Evolutionary conservation across 352 stramenopile species (phyloP), one percentile per base, ranked within the genome.

Genomic region (Globisporangium abappressorium): DNA sequence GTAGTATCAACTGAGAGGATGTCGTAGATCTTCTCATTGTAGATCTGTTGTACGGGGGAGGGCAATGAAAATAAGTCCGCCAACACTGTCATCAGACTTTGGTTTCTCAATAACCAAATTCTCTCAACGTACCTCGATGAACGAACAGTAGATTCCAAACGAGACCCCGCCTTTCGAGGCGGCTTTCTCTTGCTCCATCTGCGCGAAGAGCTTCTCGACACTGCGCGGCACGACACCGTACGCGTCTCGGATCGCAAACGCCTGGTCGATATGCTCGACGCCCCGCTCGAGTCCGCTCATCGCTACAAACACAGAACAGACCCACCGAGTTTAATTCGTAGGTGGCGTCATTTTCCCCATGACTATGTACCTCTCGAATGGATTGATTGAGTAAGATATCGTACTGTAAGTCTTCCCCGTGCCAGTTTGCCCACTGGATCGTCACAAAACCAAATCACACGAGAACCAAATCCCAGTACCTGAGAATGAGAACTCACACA

Each of bases 11-110:
- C 33, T 4, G 79, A 77, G 5, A 93, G 68, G 34, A 93, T 80
- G 61, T 93, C 83, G 58, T 86, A 93, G 47, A 93, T 89, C 53
- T 83, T 88, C 54, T 93, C 85, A 60, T 92, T 92, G 76, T 89
- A 88, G 36, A 93, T 92, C 85, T 92, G 55, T 26, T n/a, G 36
- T 33, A 33, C 3, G 5, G 5, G 30, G 30, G 30, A 47, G 28
- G 14, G 20, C 14, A 67, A 2, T 20, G 38, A 12, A 6, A 47
- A 18, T 20, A 14, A 54, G 46, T 26, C 20, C 1, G 9, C 4
- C 28, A 30, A 30, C 28, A 30, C 28, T 30, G 28, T 30, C 28
- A 30, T 30, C 28, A 33, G 15, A 47, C 41, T 47, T 47, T 47
- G 41, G 18, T 20, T 20, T n/a, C 14, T 5, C 14, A 30, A 24